Conservation (phyloP, 176 grass and related monocot species). For the Themeda triandra region DNA sequence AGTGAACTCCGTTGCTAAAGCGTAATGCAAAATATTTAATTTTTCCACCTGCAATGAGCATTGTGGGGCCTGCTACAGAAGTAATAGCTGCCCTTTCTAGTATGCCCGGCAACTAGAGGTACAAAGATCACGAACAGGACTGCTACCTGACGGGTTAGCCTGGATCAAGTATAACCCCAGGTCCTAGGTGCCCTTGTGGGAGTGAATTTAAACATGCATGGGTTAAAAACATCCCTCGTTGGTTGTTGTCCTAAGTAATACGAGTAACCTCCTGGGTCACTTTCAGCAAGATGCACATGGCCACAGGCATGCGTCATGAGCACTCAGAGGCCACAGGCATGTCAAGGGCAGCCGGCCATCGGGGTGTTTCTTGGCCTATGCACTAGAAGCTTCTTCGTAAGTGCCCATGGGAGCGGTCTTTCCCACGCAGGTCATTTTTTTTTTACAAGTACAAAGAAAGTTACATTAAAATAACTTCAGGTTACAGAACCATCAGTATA, state of each 20-base stretch:
- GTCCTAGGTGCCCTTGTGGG: not conserved
- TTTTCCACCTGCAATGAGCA: not conserved
- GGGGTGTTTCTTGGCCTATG: too few species aligned
- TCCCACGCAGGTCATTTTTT: not conserved
- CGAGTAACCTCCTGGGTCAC: too few species aligned
- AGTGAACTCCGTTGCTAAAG: not conserved
- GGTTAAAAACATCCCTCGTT: not conserved
- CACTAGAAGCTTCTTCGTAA: too few species aligned
- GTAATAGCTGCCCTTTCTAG: not conserved
- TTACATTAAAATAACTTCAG: not conserved
- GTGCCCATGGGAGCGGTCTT: too few species aligned
- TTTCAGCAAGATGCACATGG: too few species aligned
- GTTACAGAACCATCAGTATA: conserved; percentile 3
- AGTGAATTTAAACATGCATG: not conserved
- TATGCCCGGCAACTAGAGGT: not conserved
- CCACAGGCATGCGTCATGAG: too few species aligned
- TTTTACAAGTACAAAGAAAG: not conserved
- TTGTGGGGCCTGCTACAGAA: not conserved
- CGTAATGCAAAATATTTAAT: not conserved
- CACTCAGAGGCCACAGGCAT: too few species aligned
- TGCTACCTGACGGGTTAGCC: not conserved
- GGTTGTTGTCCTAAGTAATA: too few species aligned
- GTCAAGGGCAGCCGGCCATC: too few species aligned
- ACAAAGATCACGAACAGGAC: not conserved
- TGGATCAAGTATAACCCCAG: too few species aligned